Evolutionary conservation across 2,329 filamentous ascomycete species (phyloP), one percentile per base, ranked within the genome.

Genomic region (Diplodia seriata): DNA sequence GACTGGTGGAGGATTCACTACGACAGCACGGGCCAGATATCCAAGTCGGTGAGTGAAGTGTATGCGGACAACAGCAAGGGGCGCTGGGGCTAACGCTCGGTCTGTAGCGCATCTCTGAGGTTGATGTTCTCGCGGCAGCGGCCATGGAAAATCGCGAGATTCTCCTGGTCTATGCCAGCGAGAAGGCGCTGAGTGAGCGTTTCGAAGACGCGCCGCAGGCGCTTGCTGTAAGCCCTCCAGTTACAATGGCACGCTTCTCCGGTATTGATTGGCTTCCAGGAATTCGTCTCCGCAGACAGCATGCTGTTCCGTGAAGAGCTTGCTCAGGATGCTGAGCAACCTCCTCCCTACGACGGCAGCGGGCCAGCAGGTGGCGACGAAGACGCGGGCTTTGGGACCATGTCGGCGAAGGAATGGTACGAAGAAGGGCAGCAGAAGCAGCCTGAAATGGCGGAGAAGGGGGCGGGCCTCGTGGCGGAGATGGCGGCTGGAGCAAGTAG

Each of bases 111-210:
- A 80, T 86, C 26, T 78, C 79, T 3, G 83, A 86, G 68, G 78
- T 81, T 53, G 83, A 87, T 68, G 87, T 89, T 11, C 80, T 89
- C 63, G 77, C 82, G 71, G 80, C 86, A 70, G 84, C 85, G 65
- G 81, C 80, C 29, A 80, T 82, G 43, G 86, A 89, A 70, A 81
- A 82, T 64, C 80, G 77, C 38, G 82, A 80, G 9, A 85, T 83
- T 2, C 75, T 90, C 0, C 81, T 90, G 11, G 83, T 90, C 2
- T 90, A 89, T 73, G 87, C 86, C 23, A 87, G 82, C 71, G 82
- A 85, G 3, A 73, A 73, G 14, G 78, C 78, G 1, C 33, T 68
- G 23, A 20, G 38, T 12, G 23, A 64, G 15, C 50, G 50, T n/a
- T 64, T 68, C 29, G 51, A 63, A 14, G 66, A 67, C 7, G 15